A percentile compares a stretch with the other conserved stretches of the same genome.
phyloP scores from a whole-genome alignment of 352 stramenopile genomes.

The Globisporangium middletonii region DNA sequence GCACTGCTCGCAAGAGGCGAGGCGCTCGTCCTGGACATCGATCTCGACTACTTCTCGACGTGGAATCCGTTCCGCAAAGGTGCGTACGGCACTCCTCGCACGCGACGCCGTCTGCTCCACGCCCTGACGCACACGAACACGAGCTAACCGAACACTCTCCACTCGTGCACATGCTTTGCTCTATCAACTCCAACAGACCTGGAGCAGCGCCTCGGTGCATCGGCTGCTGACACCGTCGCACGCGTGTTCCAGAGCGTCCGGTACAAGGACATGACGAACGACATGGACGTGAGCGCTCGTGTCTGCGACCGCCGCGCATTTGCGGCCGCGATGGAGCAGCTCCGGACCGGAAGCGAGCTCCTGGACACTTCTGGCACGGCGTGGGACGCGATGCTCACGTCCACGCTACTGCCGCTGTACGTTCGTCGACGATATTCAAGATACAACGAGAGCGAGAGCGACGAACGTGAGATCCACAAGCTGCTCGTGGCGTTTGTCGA shows the following conservation, averaged over 20 bases:
- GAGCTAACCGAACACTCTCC: no score
- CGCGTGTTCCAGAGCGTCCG: constrained; percentile 33
- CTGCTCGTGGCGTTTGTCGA: constrained; percentile 20
- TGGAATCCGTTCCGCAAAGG: constrained; percentile 80
- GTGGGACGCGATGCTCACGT: constrained; percentile 4
- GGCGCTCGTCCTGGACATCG: constrained; percentile 71
- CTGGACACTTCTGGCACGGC: background rate
- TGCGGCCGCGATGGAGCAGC: constrained; percentile 21
- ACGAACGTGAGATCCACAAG: constrained; percentile 3
- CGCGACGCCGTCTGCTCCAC: background rate
- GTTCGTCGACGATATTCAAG: background rate
- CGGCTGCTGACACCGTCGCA: constrained; percentile 18
- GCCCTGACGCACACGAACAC: background rate
- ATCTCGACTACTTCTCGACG: constrained; percentile 89
- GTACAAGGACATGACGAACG: constrained; percentile 26
- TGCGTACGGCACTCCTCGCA: constrained; percentile 1
- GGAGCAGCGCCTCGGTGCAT: constrained; percentile 21
- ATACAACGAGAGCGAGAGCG: background rate
- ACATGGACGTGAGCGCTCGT: constrained; percentile 20
- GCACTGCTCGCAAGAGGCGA: constrained; percentile 15
- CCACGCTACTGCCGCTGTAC: constrained; percentile 28
- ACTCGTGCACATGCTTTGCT: background rate
- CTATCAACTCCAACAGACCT: constrained; percentile 23
- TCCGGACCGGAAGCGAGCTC: constrained; percentile 19
- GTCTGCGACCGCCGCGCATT: constrained; percentile 27